These are phyloP conservation scores for Talaromyces wortmannii DNA, from an alignment of 495 filamentous ascomycete genomes.

Conservation along the genomic window DNA sequence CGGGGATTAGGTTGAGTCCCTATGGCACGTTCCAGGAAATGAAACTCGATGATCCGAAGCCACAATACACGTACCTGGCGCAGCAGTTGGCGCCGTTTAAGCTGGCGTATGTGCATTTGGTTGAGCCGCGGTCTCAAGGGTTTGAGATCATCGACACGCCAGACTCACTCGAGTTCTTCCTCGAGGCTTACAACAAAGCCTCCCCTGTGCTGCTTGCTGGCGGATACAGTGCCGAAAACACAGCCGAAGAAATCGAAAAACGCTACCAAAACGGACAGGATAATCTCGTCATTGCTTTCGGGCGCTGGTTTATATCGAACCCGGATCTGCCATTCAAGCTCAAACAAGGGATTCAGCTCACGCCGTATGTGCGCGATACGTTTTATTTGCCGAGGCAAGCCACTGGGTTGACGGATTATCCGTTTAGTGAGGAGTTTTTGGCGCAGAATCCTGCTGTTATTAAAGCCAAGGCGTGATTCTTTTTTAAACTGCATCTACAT, in stretches of 20 bases:
- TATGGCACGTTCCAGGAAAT: constrained; percentile 63
- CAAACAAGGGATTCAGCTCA: constrained; percentile 46
- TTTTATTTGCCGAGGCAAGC: constrained; percentile 49
- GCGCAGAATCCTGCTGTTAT: neutral
- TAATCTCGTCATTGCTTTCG: constrained; percentile 46
- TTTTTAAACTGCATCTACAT: neutral
- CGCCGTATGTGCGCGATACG: constrained; percentile 45
- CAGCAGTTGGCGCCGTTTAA: constrained; percentile 23
- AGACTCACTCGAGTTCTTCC: constrained; percentile 23
- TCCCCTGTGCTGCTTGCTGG: constrained; percentile 54
- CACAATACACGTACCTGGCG: constrained; percentile 56
- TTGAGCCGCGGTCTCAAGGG: constrained; percentile 31
- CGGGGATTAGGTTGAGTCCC: constrained; percentile 59
- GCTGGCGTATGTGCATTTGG: constrained; percentile 61
- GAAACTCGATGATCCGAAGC: constrained; percentile 53
- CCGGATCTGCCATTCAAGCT: constrained; percentile 65
- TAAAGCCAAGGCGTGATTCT: neutral
- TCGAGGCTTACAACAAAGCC: neutral
- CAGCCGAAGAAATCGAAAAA: constrained; percentile 43
- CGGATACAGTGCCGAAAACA: constrained; percentile 43
- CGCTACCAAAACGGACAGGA: constrained; percentile 39
- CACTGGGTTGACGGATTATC: constrained; percentile 60
- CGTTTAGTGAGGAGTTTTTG: constrained; percentile 12
- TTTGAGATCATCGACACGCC: constrained; percentile 40
- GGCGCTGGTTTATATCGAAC: constrained; percentile 60